These are phyloP conservation scores for Holtermanniella nyarrowii DNA, from an alignment of 768 basidiomycete species.

Conservation along the genomic window DNA sequence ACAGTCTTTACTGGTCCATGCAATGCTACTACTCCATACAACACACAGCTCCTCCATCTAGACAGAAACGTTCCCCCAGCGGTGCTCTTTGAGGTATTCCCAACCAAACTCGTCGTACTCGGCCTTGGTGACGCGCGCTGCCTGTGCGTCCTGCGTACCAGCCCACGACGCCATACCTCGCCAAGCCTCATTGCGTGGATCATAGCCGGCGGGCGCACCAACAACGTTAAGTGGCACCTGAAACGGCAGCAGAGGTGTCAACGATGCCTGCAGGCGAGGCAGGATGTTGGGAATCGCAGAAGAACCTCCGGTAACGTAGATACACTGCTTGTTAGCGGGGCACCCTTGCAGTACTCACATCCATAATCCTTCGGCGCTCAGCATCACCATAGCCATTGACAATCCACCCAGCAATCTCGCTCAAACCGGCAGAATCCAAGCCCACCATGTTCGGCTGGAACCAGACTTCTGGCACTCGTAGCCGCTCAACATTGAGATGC, in stretches of 20 bases:
- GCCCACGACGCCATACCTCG: conserved; percentile 70
- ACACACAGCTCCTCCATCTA: neutral
- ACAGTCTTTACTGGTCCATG: conserved; percentile 49
- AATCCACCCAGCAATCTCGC: conserved; percentile 80
- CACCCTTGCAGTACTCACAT: conserved; percentile 48
- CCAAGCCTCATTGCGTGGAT: conserved; percentile 75
- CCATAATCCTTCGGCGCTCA: conserved; percentile 63
- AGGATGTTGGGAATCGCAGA: conserved; percentile 62
- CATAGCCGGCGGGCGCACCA: conserved; percentile 45
- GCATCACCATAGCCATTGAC: conserved; percentile 58
- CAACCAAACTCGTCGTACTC: conserved; percentile 88
- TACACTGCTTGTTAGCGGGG: conserved; percentile 50
- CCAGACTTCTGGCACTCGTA: conserved; percentile 82
- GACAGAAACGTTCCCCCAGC: conserved; percentile 75
- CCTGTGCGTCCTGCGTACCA: conserved; percentile 40
- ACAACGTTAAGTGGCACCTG: conserved; percentile 60
- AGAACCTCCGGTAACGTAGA: conserved; percentile 79
- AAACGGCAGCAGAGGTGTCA: conserved; percentile 79
- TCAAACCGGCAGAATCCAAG: conserved; percentile 83
- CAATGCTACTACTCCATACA: neutral
- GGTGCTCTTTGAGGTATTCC: conserved; percentile 79
- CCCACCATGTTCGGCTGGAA: conserved; percentile 92
- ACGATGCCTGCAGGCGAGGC: conserved; percentile 55
- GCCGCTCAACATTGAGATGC: conserved; percentile 80
- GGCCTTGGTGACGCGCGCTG: conserved; percentile 55